Base-by-base conservation (phyloP, 2,329 filamentous ascomycete genomes). In the Phialophora chinensis region DNA sequence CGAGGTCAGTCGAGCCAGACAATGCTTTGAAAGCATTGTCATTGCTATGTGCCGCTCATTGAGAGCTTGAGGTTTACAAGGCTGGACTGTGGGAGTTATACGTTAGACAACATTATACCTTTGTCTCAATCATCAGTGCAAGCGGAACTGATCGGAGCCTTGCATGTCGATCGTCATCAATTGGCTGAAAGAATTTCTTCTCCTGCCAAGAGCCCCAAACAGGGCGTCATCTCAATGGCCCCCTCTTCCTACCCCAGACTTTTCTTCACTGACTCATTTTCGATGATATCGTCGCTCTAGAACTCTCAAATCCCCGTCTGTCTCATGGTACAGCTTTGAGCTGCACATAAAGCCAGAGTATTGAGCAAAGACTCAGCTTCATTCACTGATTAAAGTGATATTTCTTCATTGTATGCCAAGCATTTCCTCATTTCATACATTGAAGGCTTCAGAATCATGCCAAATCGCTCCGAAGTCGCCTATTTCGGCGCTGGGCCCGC, bases 401-500 rank as follows among this genome's bases (percentile, higher is more conserved):
- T 20, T 44, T 17, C 38, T 6, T n/a, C 38, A 44, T 44, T 44
- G 38, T n/a, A 44, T n/a, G 38, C 38, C 38, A 12, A 44, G 17
- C 17, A 17, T n/a, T 44, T 44, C 14, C 38, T 44, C 17, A 7
- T 44, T 8, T 17, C 38, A 1, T n/a, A 44, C 5, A 8, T n/a
- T n/a, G 17, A 44, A 44, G 38, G 17, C 38, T 44, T 44, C 17
- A 14, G 7, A 44, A 72, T 3, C 57, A 92, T 94, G 91, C 89
- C 90, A 74, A 82, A 86, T 70, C 85, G 92, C 79, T 84, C 87
- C 73, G 89, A 94, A 70, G 87, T 95, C 77, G 86, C 89, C 71
- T 95, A 96, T 80, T 97, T 96, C 73, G 93, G 93, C 68, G 93
- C 94, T 61, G 94, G 94, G 69, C 94, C 94, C 57, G 93, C 94